These are phyloP conservation scores for Alternaria panax DNA, from an alignment of 2,329 filamentous ascomycete species.

Conservation along the genomic window DNA sequence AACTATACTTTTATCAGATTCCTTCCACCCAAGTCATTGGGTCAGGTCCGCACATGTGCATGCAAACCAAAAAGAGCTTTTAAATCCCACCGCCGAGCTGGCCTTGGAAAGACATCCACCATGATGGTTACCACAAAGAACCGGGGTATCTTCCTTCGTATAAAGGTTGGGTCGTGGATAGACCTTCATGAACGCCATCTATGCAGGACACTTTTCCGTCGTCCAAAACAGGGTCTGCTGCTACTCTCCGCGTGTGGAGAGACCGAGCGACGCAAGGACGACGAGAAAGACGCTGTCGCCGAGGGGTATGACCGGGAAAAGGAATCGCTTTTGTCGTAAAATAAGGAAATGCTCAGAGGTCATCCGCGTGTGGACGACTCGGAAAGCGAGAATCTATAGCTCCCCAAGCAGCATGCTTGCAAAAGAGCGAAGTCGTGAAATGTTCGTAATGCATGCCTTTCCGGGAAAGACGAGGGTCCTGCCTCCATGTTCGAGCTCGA, in stretches of 20 bases:
- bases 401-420: conserved; percentile 52
- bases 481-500: conserved; percentile 50
- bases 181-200: conserved; percentile 51
- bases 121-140: conserved; percentile 39
- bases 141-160: conserved; percentile 47
- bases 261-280: conserved; percentile 39
- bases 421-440: conserved; percentile 49
- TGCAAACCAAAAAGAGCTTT: conserved; percentile 36
- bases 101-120: conserved; percentile 29
- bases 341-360: conserved; percentile 38
- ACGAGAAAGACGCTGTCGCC: conserved; percentile 39
- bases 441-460: conserved; percentile 51
- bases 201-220: conserved; percentile 48
- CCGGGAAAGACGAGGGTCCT: conserved; percentile 41
- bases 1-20: conserved; percentile 49
- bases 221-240: conserved; percentile 37
- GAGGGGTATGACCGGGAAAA: conserved; percentile 45
- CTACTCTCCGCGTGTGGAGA: conserved; percentile 35
- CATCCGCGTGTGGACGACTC: conserved; percentile 48
- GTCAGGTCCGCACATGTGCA: conserved; percentile 29
- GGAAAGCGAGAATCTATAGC: conserved; percentile 51
- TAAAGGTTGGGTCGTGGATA: conserved; percentile 32
- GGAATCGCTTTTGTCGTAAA: conserved; percentile 50
- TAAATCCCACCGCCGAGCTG: conserved; percentile 37
- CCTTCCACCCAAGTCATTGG: conserved; percentile 45